Percentiles rank a stretch among this genome's conserved stretches.
phyloP scores from a whole-genome alignment of 257 asterid species.

The Lantana camara region DNA sequence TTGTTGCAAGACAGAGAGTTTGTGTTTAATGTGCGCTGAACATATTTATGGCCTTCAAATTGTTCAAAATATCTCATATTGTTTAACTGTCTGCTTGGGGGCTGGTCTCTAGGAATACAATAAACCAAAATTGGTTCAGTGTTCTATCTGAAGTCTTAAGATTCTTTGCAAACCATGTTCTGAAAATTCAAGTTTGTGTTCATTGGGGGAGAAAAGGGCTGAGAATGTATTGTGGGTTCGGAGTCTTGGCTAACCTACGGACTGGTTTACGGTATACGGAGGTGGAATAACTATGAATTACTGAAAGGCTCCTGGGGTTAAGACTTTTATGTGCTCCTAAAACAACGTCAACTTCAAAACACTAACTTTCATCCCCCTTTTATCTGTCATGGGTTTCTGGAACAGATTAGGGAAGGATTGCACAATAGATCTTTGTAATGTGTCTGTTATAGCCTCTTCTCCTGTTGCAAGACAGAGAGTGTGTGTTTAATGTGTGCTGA shows the following conservation, averaged over 20 bases:
- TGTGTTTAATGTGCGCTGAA: no score
- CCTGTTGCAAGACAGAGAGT: neutral
- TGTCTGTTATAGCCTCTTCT: neutral
- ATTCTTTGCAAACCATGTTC: conserved; percentile 5
- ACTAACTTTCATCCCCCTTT: neutral
- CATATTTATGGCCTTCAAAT: conserved; percentile 11
- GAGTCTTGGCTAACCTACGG: no score
- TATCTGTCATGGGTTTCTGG: neutral
- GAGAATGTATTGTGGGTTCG: no score
- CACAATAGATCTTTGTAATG: neutral
- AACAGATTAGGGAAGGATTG: conserved; percentile 8
- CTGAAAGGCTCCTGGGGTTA: no score
- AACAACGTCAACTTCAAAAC: conserved; percentile 2
- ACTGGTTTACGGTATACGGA: no score
- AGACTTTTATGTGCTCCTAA: no score
- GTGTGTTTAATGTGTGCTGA: no score
- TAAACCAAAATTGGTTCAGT: neutral
- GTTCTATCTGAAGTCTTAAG: neutral
- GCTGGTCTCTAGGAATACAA: conserved; percentile 2
- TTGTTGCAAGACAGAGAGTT: neutral
- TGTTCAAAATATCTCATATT: conserved; percentile 10
- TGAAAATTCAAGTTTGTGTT: neutral
- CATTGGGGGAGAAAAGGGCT: no score
- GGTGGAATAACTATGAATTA: no score
- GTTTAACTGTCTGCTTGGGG: no score